Evolutionary conservation across 768 basidiomycete species (phyloP).

Genomic region (Suillus subalutaceus): DNA sequence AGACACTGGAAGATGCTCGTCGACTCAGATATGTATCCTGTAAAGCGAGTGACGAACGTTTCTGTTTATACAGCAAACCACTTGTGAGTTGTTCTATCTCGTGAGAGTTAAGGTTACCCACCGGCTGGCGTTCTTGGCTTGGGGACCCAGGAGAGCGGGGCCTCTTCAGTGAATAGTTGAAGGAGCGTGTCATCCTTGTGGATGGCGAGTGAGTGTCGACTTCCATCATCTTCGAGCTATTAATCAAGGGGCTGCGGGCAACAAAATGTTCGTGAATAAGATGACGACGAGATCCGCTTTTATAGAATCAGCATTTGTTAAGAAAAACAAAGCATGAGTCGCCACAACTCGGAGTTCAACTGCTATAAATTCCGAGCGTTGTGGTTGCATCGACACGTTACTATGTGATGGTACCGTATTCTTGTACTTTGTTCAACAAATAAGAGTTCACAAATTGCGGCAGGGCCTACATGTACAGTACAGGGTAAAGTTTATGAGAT

Average conservation of each 20-base stretch:
- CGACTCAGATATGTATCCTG: constrained; percentile 31
- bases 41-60: constrained; percentile 55
- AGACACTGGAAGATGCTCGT: constrained; percentile 30
- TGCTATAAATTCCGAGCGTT: background rate
- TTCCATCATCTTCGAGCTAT: constrained; percentile 44
- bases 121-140: constrained; percentile 56
- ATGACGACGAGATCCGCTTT: background rate
- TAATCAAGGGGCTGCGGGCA: background rate
- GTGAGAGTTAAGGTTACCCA: constrained; percentile 32
- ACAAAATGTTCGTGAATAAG: background rate
- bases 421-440: background rate
- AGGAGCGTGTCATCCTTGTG: constrained; percentile 37
- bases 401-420: background rate
- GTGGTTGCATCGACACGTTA: too few relatives aligned
- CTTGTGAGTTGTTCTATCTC: background rate
- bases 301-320: background rate
- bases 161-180: constrained; percentile 48
- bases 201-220: constrained; percentile 54
- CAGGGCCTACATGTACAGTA: background rate
- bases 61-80: constrained; percentile 41
- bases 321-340: background rate
- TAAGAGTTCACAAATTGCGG: background rate
- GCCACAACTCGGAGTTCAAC: background rate
- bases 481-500: constrained; percentile 1
- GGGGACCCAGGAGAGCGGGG: constrained; percentile 60